A percentile compares a stretch with the other conserved stretches of the same genome.
phyloP scores from a whole-genome alignment of 768 basidiomycete species.

The Tulasnella sp. region DNA sequence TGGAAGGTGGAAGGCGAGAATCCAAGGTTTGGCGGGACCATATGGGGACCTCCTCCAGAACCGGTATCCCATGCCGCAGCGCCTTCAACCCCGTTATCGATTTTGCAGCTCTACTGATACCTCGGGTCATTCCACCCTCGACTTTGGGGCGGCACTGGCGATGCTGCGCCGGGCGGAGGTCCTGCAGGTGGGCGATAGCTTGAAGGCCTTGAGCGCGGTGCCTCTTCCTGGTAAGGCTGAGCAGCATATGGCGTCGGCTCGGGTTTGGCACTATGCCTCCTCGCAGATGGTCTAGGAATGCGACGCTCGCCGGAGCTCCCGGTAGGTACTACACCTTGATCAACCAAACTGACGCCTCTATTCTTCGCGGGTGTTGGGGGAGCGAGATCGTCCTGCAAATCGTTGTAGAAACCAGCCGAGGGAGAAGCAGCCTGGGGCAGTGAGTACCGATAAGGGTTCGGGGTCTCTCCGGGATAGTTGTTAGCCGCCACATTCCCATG shows the following conservation, averaged over 20 bases:
- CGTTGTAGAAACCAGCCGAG: background rate
- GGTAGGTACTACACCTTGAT: constrained; percentile 74
- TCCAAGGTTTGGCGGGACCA: background rate
- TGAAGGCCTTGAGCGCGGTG: constrained; percentile 37
- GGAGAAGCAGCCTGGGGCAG: constrained; percentile 34
- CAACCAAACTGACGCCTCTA: constrained; percentile 71
- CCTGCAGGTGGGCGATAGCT: constrained; percentile 31
- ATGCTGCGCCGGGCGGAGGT: constrained; percentile 70
- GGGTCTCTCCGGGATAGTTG: constrained; percentile 42
- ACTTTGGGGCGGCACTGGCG: constrained; percentile 39
- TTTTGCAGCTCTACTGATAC: constrained; percentile 10
- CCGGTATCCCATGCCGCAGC: background rate
- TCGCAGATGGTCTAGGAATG: constrained; percentile 54
- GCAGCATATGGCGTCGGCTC: constrained; percentile 27
- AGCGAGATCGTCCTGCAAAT: background rate
- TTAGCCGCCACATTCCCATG: constrained; percentile 29
- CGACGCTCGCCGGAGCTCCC: constrained; percentile 64
- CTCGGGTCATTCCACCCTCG: constrained; percentile 18
- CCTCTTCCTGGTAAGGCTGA: constrained; percentile 16
- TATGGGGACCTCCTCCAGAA: background rate
- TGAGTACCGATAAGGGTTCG: constrained; percentile 52
- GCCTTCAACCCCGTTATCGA: background rate
- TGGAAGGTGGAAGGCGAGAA: background rate
- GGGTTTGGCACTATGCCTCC: constrained; percentile 53
- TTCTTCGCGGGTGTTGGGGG: constrained; percentile 22